These are phyloP conservation scores for Vanrija sp. DNA, from an alignment of 1,284 basidiomycete genomes.

Conservation along the genomic window DNA sequence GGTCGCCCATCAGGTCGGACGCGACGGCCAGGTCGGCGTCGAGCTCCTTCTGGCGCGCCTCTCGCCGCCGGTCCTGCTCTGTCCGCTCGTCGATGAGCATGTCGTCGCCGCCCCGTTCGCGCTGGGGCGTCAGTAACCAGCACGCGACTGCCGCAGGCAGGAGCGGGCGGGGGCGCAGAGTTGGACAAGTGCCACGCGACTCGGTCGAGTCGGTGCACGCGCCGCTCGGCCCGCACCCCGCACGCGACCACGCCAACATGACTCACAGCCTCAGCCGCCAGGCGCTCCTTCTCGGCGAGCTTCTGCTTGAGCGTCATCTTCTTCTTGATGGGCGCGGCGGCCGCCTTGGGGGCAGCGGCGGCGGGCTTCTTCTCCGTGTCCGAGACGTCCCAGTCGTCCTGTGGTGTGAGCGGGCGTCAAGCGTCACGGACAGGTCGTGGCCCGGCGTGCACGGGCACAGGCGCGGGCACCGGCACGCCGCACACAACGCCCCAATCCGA, in stretches of 20 bases:
- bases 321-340: constrained; percentile 70
- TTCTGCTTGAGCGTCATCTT: constrained; percentile 85
- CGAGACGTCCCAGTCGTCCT: constrained; percentile 93
- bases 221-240: no score
- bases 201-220: no score
- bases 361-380: constrained; percentile 63
- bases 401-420: no score
- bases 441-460: background rate
- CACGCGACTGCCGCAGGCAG: background rate
- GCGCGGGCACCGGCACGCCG: constrained; percentile 28
- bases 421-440: constrained; percentile 1
- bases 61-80: constrained; percentile 62
- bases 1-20: constrained; percentile 68
- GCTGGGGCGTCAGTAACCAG: background rate
- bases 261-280: constrained; percentile 54
- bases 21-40: constrained; percentile 80
- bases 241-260: no score
- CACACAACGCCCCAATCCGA: constrained; percentile 25
- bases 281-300: constrained; percentile 70
- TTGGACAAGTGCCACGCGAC: no score
- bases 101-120: constrained; percentile 49
- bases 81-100: constrained; percentile 67
- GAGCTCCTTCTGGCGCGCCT: constrained; percentile 73
- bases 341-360: constrained; percentile 42
- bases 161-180: no score